These are phyloP conservation scores for Myxozyma sirexii DNA, from an alignment of 805 yeast genomes.

Conservation along the genomic window DNA sequence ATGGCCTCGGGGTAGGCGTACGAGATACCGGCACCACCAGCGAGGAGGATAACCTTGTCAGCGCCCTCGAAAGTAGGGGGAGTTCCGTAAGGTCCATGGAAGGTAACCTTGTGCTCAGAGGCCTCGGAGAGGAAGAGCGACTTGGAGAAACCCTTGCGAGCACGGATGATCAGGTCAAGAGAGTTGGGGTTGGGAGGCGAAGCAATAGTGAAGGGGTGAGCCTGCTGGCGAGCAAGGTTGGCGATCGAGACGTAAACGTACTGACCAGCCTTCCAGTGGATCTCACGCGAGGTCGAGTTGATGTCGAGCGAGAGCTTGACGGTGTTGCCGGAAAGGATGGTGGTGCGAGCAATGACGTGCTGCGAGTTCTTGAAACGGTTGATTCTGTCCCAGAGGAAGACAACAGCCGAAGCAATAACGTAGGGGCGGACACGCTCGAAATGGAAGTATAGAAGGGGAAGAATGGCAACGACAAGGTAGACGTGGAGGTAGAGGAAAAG, in stretches of 20 bases:
- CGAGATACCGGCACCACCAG: slow-evolving; percentile 44
- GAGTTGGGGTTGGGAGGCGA: slow-evolving; percentile 34
- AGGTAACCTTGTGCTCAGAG: slow-evolving; percentile 34
- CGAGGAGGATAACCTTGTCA: slow-evolving; percentile 37
- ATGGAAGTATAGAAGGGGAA: slow-evolving; percentile 34
- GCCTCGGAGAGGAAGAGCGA: slow-evolving; percentile 32
- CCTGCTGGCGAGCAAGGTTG: slow-evolving; percentile 33
- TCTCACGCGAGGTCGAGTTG: slow-evolving; percentile 32
- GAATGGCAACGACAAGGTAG: slow-evolving; percentile 33
- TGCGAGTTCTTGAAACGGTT: slow-evolving; percentile 32
- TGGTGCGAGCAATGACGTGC: slow-evolving; percentile 31
- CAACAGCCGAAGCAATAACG: slow-evolving; percentile 33
- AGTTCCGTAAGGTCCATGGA: slow-evolving; percentile 35
- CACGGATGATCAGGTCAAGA: slow-evolving; percentile 40
- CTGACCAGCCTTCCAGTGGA: slow-evolving; percentile 36
- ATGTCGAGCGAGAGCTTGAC: slow-evolving; percentile 32
- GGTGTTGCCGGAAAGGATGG: slow-evolving; percentile 34
- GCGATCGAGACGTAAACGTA: slow-evolving; percentile 31
- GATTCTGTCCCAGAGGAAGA: slow-evolving; percentile 34
- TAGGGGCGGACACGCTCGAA: slow-evolving; percentile 35
- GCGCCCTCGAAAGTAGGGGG: slow-evolving; percentile 34
- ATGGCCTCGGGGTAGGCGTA: slow-evolving; percentile 39
- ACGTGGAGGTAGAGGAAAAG: slow-evolving; percentile 33
- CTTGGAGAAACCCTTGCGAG: slow-evolving; percentile 41
- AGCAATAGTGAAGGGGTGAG: slow-evolving; percentile 36